Evolutionary conservation across 192 early-diverging fungal species (phyloP).

Genomic region (Linnemannia schmuckeri): DNA sequence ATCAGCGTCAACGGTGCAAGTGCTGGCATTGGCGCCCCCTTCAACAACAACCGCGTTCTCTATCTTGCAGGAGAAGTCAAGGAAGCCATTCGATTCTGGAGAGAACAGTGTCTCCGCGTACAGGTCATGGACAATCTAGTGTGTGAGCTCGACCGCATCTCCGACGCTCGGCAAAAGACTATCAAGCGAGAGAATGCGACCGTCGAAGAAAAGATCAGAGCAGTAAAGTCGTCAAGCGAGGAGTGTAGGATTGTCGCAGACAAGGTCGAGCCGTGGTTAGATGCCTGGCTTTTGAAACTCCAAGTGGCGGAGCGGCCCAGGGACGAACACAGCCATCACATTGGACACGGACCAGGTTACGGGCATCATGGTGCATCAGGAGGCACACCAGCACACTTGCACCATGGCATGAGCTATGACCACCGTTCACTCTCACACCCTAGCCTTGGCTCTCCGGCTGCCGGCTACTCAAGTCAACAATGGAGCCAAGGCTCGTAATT

Average conservation of each 20-base stretch:
- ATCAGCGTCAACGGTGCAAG: not conserved
- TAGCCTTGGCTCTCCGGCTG: constrained; percentile 21
- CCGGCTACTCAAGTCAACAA: constrained; percentile 30
- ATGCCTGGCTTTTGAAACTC: constrained; percentile 29
- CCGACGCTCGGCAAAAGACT: constrained; percentile 36
- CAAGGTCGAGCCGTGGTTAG: constrained; percentile 34
- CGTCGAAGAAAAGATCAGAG: constrained; percentile 38
- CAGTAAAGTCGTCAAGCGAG: constrained; percentile 34
- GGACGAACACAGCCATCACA: constrained; percentile 26
- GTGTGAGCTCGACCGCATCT: constrained; percentile 41
- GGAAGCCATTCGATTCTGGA: constrained; percentile 52
- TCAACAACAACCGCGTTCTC: constrained; percentile 42
- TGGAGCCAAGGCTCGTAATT: constrained; percentile 37
- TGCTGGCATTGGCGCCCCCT: not conserved
- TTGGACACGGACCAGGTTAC: constrained; percentile 4
- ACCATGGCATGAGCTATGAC: constrained; percentile 14
- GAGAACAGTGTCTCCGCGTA: constrained; percentile 42
- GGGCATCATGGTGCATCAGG: not conserved
- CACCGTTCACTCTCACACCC: constrained; percentile 29
- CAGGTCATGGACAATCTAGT: constrained; percentile 34
- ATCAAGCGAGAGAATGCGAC: constrained; percentile 26
- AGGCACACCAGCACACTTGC: not conserved
- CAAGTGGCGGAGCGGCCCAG: constrained; percentile 30
- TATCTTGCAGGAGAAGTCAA: constrained; percentile 46
- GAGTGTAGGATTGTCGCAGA: constrained; percentile 37